Evolutionary conservation across 495 filamentous ascomycete species (phyloP).

Genomic region (Sporormia fimetaria): DNA sequence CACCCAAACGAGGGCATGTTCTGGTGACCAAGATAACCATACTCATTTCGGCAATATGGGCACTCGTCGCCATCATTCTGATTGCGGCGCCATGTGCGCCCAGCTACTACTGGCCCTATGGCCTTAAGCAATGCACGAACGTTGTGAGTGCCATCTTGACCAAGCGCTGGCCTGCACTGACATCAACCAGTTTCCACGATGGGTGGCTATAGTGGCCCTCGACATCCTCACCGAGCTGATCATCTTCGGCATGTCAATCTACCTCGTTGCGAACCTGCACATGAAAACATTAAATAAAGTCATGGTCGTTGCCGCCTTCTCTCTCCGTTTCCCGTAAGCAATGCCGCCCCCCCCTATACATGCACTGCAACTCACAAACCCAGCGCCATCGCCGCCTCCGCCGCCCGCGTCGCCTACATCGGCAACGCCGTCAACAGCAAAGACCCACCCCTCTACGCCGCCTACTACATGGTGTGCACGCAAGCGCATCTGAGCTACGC

Average conservation of each 20-base stretch:
- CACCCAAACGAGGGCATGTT: slow-evolving; percentile 3
- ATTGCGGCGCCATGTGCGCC: slow-evolving; percentile 13
- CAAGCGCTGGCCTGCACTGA: background rate
- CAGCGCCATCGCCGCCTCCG: slow-evolving; percentile 13
- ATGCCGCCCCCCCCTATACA: background rate
- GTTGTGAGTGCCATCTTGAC: slow-evolving; percentile 5
- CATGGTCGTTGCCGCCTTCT: slow-evolving; percentile 17
- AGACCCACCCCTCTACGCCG: slow-evolving; percentile 5
- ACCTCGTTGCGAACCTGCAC: slow-evolving; percentile 11
- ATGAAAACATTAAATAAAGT: slow-evolving; percentile 9
- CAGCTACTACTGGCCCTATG: slow-evolving; percentile 10
- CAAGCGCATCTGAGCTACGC: slow-evolving; percentile 20
- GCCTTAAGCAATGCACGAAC: slow-evolving; percentile 2
- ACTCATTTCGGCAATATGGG: slow-evolving; percentile 6
- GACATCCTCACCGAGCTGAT: slow-evolving; percentile 17
- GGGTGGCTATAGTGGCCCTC: slow-evolving; percentile 13
- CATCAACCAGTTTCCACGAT: slow-evolving; percentile 8
- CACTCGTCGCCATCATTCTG: slow-evolving; percentile 8
- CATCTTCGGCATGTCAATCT: slow-evolving; percentile 18
- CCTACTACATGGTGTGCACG: slow-evolving; percentile 12
- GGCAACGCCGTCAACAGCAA: slow-evolving; percentile 1
- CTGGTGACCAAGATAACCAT: slow-evolving; percentile 7
- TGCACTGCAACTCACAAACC: background rate
- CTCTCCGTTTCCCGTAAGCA: slow-evolving; percentile 9
- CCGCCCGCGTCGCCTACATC: slow-evolving; percentile 11